phyloP scores from a whole-genome alignment of 768 basidiomycete genomes.

The Rickenella mellea region DNA sequence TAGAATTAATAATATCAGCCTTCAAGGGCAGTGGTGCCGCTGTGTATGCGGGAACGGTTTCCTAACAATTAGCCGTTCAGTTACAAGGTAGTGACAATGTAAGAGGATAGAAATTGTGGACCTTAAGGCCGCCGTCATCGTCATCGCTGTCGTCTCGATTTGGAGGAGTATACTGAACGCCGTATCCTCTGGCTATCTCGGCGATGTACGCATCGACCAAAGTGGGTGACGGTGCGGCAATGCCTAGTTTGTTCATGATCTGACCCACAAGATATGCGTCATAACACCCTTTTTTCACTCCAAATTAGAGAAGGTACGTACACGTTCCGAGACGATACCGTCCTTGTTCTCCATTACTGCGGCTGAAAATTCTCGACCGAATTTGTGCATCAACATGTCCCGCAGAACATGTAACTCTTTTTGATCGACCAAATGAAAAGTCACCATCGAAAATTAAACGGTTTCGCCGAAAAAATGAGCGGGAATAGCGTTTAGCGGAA shows the following conservation, averaged over 20 bases:
- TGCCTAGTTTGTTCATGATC: slow-evolving; percentile 67
- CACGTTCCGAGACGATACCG: slow-evolving; percentile 74
- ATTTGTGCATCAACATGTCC: slow-evolving; percentile 94
- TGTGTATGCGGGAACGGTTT: slow-evolving; percentile 2
- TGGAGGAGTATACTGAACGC: slow-evolving; percentile 54
- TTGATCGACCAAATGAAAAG: too few relatives aligned
- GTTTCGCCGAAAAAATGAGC: too few relatives aligned
- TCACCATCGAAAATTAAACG: too few relatives aligned
- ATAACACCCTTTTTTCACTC: too few relatives aligned
- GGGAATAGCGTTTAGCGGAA: too few relatives aligned
- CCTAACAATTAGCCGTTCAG: not conserved
- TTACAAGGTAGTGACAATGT: not conserved
- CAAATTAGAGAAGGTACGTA: slow-evolving; percentile 31
- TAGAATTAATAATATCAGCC: slow-evolving; percentile 16
- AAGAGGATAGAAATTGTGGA: slow-evolving; percentile 16
- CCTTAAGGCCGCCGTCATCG: slow-evolving; percentile 28
- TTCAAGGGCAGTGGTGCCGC: slow-evolving; percentile 14
- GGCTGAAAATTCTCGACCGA: slow-evolving; percentile 80
- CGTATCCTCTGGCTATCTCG: slow-evolving; percentile 87
- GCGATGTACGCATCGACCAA: slow-evolving; percentile 82
- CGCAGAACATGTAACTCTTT: slow-evolving; percentile 83
- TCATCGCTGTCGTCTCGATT: slow-evolving; percentile 16
- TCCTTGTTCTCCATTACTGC: slow-evolving; percentile 83
- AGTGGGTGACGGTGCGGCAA: slow-evolving; percentile 58
- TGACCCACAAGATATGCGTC: slow-evolving; percentile 19